These are phyloP conservation scores for Phytophthora melonis DNA, from an alignment of 352 stramenopile species.

Conservation along the genomic window DNA sequence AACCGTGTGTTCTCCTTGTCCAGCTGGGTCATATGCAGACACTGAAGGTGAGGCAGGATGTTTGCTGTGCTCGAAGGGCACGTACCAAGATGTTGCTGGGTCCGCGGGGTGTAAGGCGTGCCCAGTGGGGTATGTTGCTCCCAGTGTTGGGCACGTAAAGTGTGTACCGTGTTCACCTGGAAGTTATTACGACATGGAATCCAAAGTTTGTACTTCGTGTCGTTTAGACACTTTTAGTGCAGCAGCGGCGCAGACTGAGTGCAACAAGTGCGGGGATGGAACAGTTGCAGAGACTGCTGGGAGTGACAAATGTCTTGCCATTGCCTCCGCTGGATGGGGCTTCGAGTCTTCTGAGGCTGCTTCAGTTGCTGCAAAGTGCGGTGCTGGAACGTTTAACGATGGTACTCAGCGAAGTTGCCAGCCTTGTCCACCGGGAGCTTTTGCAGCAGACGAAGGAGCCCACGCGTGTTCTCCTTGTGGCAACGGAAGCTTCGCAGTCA, in stretches of 20 bases:
- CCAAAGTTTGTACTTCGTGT: conserved; percentile 47
- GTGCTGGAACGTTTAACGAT: conserved; percentile 50
- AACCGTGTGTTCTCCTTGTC: conserved; percentile 27
- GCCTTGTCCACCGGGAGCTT: conserved; percentile 43
- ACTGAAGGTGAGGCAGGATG: conserved; percentile 54
- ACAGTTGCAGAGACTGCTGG: conserved; percentile 46
- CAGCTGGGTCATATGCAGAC: conserved; percentile 43
- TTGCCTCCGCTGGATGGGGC: conserved; percentile 32
- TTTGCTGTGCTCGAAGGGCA: conserved; percentile 49
- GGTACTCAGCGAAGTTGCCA: conserved; percentile 41
- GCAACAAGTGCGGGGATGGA: conserved; percentile 40
- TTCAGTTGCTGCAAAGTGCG: conserved; percentile 32
- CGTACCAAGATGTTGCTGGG: conserved; percentile 49
- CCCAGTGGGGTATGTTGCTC: conserved; percentile 49
- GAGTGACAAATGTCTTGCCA: conserved; percentile 30
- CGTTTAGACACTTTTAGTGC: conserved; percentile 44
- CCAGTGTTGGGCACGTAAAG: conserved; percentile 38
- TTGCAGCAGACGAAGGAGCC: conserved; percentile 21
- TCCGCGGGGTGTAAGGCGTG: conserved; percentile 45
- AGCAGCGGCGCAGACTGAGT: conserved; percentile 33
- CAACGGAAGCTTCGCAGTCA: conserved; percentile 46
- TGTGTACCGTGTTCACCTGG: conserved; percentile 54
- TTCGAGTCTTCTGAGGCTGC: conserved; percentile 6
- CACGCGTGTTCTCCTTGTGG: conserved; percentile 41
- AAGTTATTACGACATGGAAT: conserved; percentile 44